Conservation (phyloP, 169 alveolate genomes). For the Hepatocystis sp. region DNA sequence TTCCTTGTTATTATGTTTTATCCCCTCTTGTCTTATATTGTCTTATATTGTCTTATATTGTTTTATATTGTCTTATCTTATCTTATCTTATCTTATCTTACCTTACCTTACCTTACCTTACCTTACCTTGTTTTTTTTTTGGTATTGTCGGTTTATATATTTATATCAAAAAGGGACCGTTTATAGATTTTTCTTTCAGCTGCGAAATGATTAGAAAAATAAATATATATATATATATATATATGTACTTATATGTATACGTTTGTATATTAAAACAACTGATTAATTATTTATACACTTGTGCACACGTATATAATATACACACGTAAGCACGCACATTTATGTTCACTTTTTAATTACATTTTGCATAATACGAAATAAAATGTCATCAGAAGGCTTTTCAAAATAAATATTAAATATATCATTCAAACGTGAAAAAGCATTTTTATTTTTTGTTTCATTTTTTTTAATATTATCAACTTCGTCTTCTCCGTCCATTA, state of each 20-base stretch:
- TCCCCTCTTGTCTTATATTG: no score
- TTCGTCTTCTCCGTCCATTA: no score
- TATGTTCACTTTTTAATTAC: no score
- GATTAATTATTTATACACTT: not conserved
- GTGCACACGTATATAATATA: not conserved
- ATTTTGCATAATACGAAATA: constrained; percentile 38
- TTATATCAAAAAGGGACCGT: constrained; percentile 51
- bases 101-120: not conserved
- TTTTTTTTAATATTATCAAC: no score
- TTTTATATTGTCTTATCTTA: no score
- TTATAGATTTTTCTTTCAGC: constrained; percentile 68
- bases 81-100: no score
- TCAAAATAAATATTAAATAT: constrained; percentile 73
- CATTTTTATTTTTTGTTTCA: constrained; percentile 30
- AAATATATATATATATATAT: no score
- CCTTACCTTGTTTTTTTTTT: not conserved
- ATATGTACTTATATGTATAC: no score
- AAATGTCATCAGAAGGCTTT: constrained; percentile 40
- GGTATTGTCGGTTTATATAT: constrained; percentile 2
- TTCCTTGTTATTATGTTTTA: no score
- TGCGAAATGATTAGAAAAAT: constrained; percentile 12
- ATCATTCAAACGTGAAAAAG: constrained; percentile 15
- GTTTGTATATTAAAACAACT: not conserved
- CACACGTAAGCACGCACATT: no score
- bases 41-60: no score